Evolutionary conservation across 352 stramenopile species (phyloP).

Genomic region (Phytopythium cucurbitacearum): DNA sequence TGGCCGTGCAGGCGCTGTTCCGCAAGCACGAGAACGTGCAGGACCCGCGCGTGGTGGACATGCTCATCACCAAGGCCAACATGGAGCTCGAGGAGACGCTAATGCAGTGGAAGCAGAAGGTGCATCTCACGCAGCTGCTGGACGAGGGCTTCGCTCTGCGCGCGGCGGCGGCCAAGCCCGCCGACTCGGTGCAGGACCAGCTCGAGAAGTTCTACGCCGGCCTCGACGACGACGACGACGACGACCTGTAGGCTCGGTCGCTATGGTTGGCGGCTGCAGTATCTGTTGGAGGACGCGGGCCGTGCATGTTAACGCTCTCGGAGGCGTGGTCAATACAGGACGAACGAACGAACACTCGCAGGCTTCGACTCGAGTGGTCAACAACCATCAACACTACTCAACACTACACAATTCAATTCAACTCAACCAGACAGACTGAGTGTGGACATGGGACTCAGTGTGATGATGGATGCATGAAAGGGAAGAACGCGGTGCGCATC

Average conservation of each 20-base stretch:
- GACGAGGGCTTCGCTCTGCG: slow-evolving; percentile 61
- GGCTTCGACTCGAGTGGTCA: too few relatives aligned
- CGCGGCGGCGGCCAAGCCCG: slow-evolving; percentile 23
- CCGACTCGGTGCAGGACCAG: slow-evolving; percentile 45
- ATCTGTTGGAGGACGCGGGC: too few relatives aligned
- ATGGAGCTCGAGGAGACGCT: slow-evolving; percentile 98
- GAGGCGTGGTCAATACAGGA: too few relatives aligned
- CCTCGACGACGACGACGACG: slow-evolving; percentile 55
- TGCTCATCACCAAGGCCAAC: slow-evolving; percentile 97
- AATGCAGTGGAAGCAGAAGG: slow-evolving; percentile 98
- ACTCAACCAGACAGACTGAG: too few relatives aligned
- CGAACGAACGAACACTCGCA: too few relatives aligned
- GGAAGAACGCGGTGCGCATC: too few relatives aligned
- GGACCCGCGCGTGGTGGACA: slow-evolving; percentile 91
- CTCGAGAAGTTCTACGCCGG: slow-evolving; percentile 83
- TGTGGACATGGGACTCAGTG: too few relatives aligned
- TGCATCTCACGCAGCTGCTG: slow-evolving; percentile 89
- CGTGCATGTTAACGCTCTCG: too few relatives aligned
- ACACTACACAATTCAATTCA: too few relatives aligned
- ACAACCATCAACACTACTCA: too few relatives aligned
- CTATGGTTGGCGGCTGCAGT: too few relatives aligned
- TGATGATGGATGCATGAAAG: too few relatives aligned
- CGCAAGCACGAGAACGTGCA: slow-evolving; percentile 93
- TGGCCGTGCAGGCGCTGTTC: slow-evolving; percentile 93
- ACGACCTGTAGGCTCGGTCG: slow-evolving; percentile 26